Percentiles rank a stretch among this genome's conserved stretches.
Evolutionary conservation across 176 grass and related monocot genomes (phyloP).

Genomic region (Eragrostis nindensis): DNA sequence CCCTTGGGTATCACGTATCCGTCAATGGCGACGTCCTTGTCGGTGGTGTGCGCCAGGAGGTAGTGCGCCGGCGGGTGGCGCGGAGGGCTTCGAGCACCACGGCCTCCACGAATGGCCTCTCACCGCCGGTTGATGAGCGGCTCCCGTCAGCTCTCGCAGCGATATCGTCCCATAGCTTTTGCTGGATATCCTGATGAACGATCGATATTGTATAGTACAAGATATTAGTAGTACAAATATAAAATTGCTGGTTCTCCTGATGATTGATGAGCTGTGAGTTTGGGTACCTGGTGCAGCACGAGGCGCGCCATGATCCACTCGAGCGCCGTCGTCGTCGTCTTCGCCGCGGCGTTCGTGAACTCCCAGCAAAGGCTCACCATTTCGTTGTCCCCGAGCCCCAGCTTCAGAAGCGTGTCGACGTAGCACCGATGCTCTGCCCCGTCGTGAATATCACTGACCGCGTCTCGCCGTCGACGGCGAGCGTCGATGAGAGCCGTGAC

Average conservation of each 20-base stretch:
- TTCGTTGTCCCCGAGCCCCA: slow-evolving; percentile 15
- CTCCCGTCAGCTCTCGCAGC: too few species aligned
- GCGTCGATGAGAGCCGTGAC: not conserved
- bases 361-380: slow-evolving; percentile 50
- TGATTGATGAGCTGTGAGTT: too few species aligned
- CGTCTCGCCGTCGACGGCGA: not conserved
- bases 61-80: slow-evolving; percentile 47
- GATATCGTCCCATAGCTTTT: not conserved
- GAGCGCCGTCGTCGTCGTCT: slow-evolving; percentile 34
- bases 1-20: slow-evolving; percentile 6
- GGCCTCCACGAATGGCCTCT: slow-evolving; percentile 12
- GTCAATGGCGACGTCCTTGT: not conserved
- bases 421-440: not conserved
- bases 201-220: too few species aligned
- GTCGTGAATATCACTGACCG: too few species aligned
- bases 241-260: too few species aligned
- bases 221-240: too few species aligned
- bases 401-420: slow-evolving; percentile 25
- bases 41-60: slow-evolving; percentile 31
- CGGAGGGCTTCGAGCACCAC: slow-evolving; percentile 41
- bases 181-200: slow-evolving; percentile 20
- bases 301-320: slow-evolving; percentile 48
- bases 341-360: slow-evolving; percentile 44
- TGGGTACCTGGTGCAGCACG: slow-evolving; percentile 20
- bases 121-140: not conserved